Evolutionary conservation across 495 filamentous ascomycete species (phyloP), one percentile per base, ranked within the genome.

Genomic region (Podospora comata): DNA sequence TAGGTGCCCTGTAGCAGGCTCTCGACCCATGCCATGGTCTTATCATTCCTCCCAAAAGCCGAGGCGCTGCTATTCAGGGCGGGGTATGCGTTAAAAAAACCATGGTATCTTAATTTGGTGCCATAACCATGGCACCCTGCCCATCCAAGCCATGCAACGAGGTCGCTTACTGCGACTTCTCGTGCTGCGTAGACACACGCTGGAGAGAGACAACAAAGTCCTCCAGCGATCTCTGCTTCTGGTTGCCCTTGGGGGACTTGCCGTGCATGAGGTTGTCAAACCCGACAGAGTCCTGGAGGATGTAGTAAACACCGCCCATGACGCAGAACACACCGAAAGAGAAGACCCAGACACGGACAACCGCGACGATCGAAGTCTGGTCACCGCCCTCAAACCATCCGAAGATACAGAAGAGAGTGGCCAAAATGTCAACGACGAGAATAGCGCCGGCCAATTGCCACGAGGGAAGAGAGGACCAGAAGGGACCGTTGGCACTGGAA

Each of bases 211-310:
- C 89, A 74, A 92, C 84, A 70, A 96, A 94, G 78, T 97, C 93
- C 81, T 97, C 93, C 68, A 92, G 79, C 2, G 86, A 88, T 65
- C 90, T 83, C 81, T 94, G 89, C 80, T 89, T 91, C 70, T 85
- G 82, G 76, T 86, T 88, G 78, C 88, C 89, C 81, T 91, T 90
- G 62, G 86, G 87, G 66, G 86, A 87, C 83, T 92, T 92, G 76
- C 92, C 91, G 79, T 96, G 92, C 91, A 96, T 94, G 68, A 96
- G 84, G 83, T 94, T 92, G 80, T 96, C 91, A 79, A 96, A 96
- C 59, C 86, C 86, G 44, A 82, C 76, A 73, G 88, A 92, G 77
- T 87, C 88, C 73, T 92, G 89, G 71, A 96, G 85, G 72, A 93
- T 83, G 77, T 92, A 89, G 82, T 93, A 93, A 70, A 86, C 76